Evolutionary conservation across 2,329 filamentous ascomycete species (phyloP).

Genomic region (Fusarium paranaense): DNA sequence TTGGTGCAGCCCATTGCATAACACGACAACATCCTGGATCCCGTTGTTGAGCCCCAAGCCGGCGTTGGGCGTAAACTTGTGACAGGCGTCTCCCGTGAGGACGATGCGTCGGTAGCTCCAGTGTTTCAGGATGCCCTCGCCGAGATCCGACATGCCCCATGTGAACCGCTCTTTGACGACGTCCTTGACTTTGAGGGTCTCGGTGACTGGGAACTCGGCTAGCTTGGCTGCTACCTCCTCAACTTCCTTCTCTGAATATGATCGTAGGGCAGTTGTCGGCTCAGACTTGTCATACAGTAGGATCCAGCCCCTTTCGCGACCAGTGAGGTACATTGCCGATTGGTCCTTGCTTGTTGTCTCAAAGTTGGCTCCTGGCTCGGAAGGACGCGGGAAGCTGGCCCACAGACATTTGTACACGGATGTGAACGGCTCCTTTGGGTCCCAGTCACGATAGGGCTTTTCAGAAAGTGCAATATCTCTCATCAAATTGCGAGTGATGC

Average conservation of each 20-base stretch:
- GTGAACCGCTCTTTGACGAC: neutral
- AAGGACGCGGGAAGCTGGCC: constrained; percentile 41
- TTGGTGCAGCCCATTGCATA: constrained; percentile 1
- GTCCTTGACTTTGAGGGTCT: constrained; percentile 16
- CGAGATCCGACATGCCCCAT: constrained; percentile 44
- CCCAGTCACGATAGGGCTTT: neutral
- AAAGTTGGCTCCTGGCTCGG: constrained; percentile 33
- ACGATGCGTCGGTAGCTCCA: constrained; percentile 47
- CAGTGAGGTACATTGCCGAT: constrained; percentile 47
- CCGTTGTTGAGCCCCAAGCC: constrained; percentile 46
- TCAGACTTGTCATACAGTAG: constrained; percentile 49
- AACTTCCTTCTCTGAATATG: constrained; percentile 6
- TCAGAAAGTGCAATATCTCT: constrained; percentile 1
- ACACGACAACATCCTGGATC: neutral
- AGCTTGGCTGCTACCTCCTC: neutral
- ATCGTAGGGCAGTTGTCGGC: neutral
- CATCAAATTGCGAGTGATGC: constrained; percentile 8
- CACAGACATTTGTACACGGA: constrained; percentile 33
- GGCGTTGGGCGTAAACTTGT: constrained; percentile 51
- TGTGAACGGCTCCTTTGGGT: neutral
- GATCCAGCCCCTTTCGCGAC: constrained; percentile 46
- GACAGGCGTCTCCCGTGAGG: constrained; percentile 48
- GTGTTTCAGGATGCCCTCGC: constrained; percentile 47
- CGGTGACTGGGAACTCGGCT: constrained; percentile 6
- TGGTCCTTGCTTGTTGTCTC: constrained; percentile 45